These are phyloP conservation scores for Colletotrichum graminicola DNA, from an alignment of 2,329 filamentous ascomycete species.

Conservation along the genomic window DNA sequence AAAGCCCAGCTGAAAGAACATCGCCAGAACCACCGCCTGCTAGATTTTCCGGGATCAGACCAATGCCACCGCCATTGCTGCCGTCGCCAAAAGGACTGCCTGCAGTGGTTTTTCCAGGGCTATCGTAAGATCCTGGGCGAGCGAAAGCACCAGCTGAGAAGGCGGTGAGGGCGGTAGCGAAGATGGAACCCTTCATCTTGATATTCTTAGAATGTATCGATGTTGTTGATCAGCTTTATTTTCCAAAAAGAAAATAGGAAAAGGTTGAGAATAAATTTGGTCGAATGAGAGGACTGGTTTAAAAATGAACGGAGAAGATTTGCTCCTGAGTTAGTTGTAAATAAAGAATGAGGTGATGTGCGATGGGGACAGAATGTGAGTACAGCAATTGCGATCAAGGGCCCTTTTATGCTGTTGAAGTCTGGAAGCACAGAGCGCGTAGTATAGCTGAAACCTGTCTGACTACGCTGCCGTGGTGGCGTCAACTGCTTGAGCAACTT, in stretches of 20 bases:
- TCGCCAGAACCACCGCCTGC: too few relatives aligned
- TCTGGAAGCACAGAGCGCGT: neutral
- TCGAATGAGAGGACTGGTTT: neutral
- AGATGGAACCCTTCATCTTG: constrained; percentile 25
- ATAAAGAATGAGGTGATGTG: neutral
- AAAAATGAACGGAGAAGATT: neutral
- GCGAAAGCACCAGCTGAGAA: constrained; percentile 16
- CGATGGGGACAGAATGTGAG: neutral
- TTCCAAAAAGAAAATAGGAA: neutral
- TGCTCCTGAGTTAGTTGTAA: neutral
- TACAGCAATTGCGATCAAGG: neutral
- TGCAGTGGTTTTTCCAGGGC: neutral
- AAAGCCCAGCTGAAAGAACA: neutral
- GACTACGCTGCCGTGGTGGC: neutral
- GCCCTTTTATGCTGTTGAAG: neutral
- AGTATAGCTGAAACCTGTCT: neutral
- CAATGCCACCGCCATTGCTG: neutral
- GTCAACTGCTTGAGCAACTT: neutral
- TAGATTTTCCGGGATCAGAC: neutral
- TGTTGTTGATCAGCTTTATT: neutral
- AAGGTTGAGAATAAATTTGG: neutral
- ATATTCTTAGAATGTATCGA: neutral
- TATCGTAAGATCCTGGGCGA: neutral
- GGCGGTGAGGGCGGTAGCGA: constrained; percentile 11
- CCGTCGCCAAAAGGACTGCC: neutral